Evolutionary conservation across 176 grass and related monocot species (phyloP).

Genomic region (Chloris gayana): DNA sequence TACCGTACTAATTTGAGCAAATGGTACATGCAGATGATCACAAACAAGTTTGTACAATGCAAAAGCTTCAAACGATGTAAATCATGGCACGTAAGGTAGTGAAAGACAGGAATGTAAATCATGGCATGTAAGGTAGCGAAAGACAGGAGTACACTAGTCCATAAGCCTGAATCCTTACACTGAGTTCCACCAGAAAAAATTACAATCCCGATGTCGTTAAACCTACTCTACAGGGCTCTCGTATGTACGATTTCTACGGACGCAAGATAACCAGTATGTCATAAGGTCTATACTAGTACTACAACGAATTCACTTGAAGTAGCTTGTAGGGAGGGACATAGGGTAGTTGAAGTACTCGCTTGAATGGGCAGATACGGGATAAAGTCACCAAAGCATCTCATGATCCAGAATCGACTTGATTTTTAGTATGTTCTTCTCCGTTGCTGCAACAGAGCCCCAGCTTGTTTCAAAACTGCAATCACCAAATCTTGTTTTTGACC

Average conservation of each 20-base stretch:
- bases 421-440: not conserved
- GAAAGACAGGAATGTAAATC: not conserved
- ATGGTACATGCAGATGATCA: not conserved
- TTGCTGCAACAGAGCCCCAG: slow-evolving; percentile 18
- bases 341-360: slow-evolving; percentile 43
- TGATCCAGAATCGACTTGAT: slow-evolving; percentile 32
- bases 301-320: slow-evolving; percentile 47
- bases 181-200: slow-evolving; percentile 21
- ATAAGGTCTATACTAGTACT: slow-evolving; percentile 34
- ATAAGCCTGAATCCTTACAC: slow-evolving; percentile 17
- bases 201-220: slow-evolving; percentile 1
- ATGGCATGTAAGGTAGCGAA: not conserved
- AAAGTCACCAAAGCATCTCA: slow-evolving; percentile 46
- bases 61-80: not conserved
- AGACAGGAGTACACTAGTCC: not conserved
- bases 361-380: slow-evolving; percentile 63
- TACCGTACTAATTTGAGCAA: too few species aligned
- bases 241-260: slow-evolving; percentile 41
- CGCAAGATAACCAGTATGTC: slow-evolving; percentile 22
- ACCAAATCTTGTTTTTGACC: slow-evolving; percentile 87
- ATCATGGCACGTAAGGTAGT: not conserved
- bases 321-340: slow-evolving; percentile 29
- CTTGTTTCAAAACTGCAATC: slow-evolving; percentile 31
- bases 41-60: too few species aligned
- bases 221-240: slow-evolving; percentile 44